A percentile compares a stretch with the other conserved stretches of the same genome.
phyloP scores from a whole-genome alignment of 805 yeast genomes.

The Lipomyces anomalus region DNA sequence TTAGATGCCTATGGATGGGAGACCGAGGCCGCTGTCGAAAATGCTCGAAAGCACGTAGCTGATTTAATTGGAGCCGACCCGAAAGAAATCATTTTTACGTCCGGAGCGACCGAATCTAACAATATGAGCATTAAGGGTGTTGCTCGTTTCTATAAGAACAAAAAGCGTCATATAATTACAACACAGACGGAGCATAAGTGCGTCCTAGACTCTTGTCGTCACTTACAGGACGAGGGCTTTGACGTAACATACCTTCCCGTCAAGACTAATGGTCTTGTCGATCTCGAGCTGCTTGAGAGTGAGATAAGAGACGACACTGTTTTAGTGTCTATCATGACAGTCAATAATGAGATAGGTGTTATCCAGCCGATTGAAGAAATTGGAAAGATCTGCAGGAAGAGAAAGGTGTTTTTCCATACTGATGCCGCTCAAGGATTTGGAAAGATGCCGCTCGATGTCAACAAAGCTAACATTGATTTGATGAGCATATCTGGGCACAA shows the following conservation, averaged over 20 bases:
- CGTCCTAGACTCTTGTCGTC: slow-evolving; percentile 94
- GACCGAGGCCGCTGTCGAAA: slow-evolving; percentile 85
- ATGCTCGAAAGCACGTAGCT: slow-evolving; percentile 79
- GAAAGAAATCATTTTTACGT: slow-evolving; percentile 92
- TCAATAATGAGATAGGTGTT: slow-evolving; percentile 96
- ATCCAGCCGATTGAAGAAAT: slow-evolving; percentile 93
- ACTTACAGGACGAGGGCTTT: slow-evolving; percentile 92
- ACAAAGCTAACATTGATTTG: slow-evolving; percentile 85
- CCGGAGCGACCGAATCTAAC: slow-evolving; percentile 97
- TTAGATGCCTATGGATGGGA: slow-evolving; percentile 95
- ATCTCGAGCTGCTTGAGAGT: slow-evolving; percentile 67
- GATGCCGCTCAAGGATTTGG: slow-evolving; percentile 98
- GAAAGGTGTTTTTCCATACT: slow-evolving; percentile 93
- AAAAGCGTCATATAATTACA: slow-evolving; percentile 90
- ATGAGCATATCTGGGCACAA: slow-evolving; percentile 94
- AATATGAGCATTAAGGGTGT: slow-evolving; percentile 95
- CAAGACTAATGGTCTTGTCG: slow-evolving; percentile 68
- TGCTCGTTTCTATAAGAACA: slow-evolving; percentile 82
- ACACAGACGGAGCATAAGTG: slow-evolving; percentile 98
- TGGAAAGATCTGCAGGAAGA: slow-evolving; percentile 75
- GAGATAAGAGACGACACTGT: slow-evolving; percentile 88
- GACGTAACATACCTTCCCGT: slow-evolving; percentile 93
- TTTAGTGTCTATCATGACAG: slow-evolving; percentile 91
- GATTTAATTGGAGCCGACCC: slow-evolving; percentile 85
- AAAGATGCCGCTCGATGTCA: slow-evolving; percentile 86